Conservation (phyloP, 2,329 filamentous ascomycete species). For the Fonsecaea monophora region DNA sequence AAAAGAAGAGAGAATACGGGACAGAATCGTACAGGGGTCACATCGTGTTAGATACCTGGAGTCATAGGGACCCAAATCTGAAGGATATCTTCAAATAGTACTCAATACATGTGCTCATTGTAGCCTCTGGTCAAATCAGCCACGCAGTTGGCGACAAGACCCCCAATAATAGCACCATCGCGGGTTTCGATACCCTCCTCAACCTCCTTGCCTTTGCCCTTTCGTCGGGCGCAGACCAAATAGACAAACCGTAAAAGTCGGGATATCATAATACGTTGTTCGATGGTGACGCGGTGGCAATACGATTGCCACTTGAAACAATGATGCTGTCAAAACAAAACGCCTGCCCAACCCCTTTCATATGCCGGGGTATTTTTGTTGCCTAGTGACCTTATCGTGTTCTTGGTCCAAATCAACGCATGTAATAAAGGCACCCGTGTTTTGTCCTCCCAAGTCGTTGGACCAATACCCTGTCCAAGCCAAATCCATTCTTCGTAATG, state of each 20-base stretch:
- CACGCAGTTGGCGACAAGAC: conserved; percentile 7
- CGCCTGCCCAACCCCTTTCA: conserved; percentile 6
- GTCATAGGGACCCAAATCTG: not conserved
- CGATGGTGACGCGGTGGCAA: not conserved
- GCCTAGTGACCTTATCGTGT: not conserved
- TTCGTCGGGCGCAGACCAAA: conserved; percentile 2
- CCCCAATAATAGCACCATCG: not conserved
- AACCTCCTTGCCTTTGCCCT: not conserved
- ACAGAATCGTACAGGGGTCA: not conserved
- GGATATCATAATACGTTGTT: conserved; percentile 20
- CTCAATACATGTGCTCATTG: not conserved
- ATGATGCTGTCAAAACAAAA: conserved; percentile 1
- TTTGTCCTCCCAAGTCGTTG: not conserved
- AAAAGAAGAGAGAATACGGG: not conserved
- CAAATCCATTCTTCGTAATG: not conserved
- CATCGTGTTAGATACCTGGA: not conserved
- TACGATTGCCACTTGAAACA: conserved; percentile 3
- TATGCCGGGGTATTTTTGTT: conserved; percentile 2
- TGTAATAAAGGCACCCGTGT: not conserved
- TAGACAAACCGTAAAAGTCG: conserved; percentile 2
- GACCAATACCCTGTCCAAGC: conserved; percentile 2
- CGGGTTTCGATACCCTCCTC: not conserved
- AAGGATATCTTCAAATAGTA: conserved; percentile 4
- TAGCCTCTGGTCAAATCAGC: not conserved
- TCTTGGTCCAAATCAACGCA: not conserved